These are phyloP conservation scores for Ophiostoma sp. DNA, from an alignment of 2,329 filamentous ascomycete genomes.

Conservation along the genomic window DNA sequence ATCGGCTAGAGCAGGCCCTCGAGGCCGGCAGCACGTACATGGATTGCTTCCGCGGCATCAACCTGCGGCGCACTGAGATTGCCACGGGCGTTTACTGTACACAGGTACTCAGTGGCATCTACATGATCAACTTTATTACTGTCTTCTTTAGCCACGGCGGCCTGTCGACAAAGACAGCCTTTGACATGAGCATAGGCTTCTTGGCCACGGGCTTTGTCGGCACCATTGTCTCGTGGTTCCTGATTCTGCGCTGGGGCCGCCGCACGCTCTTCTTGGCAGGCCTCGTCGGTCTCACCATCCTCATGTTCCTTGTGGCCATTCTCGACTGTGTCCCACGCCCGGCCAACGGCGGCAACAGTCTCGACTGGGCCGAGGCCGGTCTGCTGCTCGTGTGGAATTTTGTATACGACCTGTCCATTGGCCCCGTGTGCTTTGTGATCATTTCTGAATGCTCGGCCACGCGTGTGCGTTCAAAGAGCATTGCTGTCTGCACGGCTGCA, in stretches of 20 bases:
- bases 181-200: constrained; percentile 57
- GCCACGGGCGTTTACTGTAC: constrained; percentile 63
- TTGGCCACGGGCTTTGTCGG: constrained; percentile 53
- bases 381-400: constrained; percentile 56
- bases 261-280: constrained; percentile 52
- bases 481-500: constrained; percentile 46
- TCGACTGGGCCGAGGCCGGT: constrained; percentile 49
- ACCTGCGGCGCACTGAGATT: constrained; percentile 55
- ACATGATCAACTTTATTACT: constrained; percentile 64
- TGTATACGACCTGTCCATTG: constrained; percentile 55
- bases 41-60: constrained; percentile 53
- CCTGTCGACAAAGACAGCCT: constrained; percentile 45
- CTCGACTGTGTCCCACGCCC: constrained; percentile 46
- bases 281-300: constrained; percentile 44
- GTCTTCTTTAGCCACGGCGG: constrained; percentile 62
- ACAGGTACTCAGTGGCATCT: constrained; percentile 64
- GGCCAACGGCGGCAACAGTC: constrained; percentile 30
- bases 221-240: constrained; percentile 54
- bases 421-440: constrained; percentile 53
- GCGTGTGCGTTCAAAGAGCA: constrained; percentile 47
- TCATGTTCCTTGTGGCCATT: constrained; percentile 51
- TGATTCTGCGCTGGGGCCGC: constrained; percentile 52
- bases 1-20: constrained; percentile 55
- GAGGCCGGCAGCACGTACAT: constrained; percentile 52
- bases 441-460: constrained; percentile 54